Conservation (phyloP, 75 land plant genomes). For the Picea glauca region DNA sequence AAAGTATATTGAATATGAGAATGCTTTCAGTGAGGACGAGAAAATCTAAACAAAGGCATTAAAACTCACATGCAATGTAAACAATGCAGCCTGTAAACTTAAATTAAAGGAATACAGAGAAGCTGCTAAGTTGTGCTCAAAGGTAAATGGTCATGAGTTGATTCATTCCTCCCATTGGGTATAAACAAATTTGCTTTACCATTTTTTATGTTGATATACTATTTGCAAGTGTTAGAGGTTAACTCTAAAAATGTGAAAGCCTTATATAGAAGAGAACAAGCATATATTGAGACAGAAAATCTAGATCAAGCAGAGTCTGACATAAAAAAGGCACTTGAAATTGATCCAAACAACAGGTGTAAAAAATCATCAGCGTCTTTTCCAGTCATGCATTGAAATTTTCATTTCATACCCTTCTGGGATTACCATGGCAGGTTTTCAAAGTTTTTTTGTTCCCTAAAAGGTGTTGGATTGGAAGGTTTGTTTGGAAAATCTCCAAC, state of each 20-base stretch:
- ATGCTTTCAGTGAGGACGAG: conserved; percentile 24
- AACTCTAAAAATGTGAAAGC: conserved; percentile 67
- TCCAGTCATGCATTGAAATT: no score
- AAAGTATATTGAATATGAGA: conserved; percentile 29
- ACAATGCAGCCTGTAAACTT: conserved; percentile 45
- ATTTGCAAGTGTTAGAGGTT: conserved; percentile 31
- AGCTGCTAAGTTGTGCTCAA: conserved; percentile 30
- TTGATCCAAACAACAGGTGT: conserved; percentile 75
- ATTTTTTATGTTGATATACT: background rate
- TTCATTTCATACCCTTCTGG: no score
- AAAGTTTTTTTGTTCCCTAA: no score
- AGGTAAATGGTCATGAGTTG: conserved; percentile 16
- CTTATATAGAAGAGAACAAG: conserved; percentile 67
- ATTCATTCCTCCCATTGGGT: background rate
- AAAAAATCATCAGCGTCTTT: background rate
- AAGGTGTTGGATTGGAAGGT: no score
- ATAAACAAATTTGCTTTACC: background rate
- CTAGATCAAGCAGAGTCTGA: conserved; percentile 57
- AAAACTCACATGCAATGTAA: conserved; percentile 33
- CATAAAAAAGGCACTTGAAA: conserved; percentile 63
- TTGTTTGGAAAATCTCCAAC: no score
- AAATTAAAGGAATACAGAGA: conserved; percentile 33
- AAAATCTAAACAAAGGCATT: conserved; percentile 30
- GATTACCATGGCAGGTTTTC: no score
- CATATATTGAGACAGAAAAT: conserved; percentile 54